Conservation (phyloP, 371 early-diverging fungal species). For the Synchytrium microbalum region DNA sequence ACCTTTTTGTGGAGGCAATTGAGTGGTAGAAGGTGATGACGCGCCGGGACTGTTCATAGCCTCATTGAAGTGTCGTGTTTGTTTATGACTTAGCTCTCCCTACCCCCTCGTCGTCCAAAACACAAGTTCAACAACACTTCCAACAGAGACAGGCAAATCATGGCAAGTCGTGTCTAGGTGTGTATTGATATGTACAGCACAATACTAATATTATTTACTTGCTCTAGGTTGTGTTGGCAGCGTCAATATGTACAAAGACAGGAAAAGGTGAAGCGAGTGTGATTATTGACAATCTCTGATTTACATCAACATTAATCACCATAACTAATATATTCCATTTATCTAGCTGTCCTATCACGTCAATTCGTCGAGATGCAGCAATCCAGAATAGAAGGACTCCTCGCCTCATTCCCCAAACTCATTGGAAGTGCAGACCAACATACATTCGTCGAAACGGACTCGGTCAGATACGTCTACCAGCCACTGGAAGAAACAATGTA, state of each 20-base stretch:
- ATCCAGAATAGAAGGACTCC: constrained; percentile 90
- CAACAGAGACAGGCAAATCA: no score
- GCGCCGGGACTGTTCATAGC: no score
- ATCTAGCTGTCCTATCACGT: constrained; percentile 83
- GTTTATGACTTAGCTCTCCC: no score
- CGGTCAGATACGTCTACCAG: constrained; percentile 93
- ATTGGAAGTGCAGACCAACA: constrained; percentile 87
- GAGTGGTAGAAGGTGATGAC: neutral
- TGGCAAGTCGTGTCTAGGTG: no score
- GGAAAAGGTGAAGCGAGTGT: constrained; percentile 69
- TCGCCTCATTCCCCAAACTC: constrained; percentile 93
- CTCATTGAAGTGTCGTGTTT: no score
- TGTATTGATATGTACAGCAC: no score
- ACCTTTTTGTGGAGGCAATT: neutral
- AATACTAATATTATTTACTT: no score
- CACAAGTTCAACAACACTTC: no score
- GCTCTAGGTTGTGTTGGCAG: constrained; percentile 62
- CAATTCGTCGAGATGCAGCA: constrained; percentile 95
- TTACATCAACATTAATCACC: neutral
- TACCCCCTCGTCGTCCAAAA: no score
- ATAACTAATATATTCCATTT: constrained; percentile 3
- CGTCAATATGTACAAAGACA: constrained; percentile 84
- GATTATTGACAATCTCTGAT: neutral
- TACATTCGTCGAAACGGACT: constrained; percentile 93
- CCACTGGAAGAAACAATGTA: constrained; percentile 85